Base-by-base conservation (phyloP, 2,329 filamentous ascomycete genomes). In the Botrytis porri region DNA sequence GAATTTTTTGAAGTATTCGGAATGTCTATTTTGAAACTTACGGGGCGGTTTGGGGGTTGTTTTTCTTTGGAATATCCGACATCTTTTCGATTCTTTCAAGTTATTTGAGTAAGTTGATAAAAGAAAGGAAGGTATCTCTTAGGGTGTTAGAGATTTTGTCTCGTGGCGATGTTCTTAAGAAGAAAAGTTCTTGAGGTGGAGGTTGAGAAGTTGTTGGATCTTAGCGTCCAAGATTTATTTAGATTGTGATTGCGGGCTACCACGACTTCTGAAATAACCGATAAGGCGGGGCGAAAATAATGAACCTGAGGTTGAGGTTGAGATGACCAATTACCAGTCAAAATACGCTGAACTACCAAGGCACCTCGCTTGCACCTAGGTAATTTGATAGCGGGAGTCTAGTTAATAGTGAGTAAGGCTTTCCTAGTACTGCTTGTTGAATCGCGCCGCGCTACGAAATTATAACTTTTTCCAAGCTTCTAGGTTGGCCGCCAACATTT, bases 1-100 rank as follows among this genome's bases (percentile, higher is more conserved):
- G 48, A 59, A 41, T 69, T 71, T 65, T 57, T 57, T 65, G 54
- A 32, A 60, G 45, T 60, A 51, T 60, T 62, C 35, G 63, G 48
- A 57, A 59, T 70, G 41, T 51, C 66, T 69, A 60, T 70, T 69
- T 67, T 69, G 71, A 74, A 75, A 87, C 88, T 85, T 86, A 91
- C 89, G 89, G 89, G 77, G 89, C 89, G 77, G 88, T 85, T 78
- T 86, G 85, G 78, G 86, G 84, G 74, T 77, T 79, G 72, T 90
- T 82, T 90, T 91, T 83, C 87, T 88, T 90, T 78, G 89, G 89
- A 72, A 80, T 80, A 81, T 91, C 89, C 82, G 89, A 90, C 89
- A 91, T 91, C 69, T 79, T 80, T 75, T 73, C 71, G 64, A 60
- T 41, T 60, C 25, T 72, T 67, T 72, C 32, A 29, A 59, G 12